Evolutionary conservation across 2,329 filamentous ascomycete species (phyloP).

Genomic region (Beauveria medogensis): DNA sequence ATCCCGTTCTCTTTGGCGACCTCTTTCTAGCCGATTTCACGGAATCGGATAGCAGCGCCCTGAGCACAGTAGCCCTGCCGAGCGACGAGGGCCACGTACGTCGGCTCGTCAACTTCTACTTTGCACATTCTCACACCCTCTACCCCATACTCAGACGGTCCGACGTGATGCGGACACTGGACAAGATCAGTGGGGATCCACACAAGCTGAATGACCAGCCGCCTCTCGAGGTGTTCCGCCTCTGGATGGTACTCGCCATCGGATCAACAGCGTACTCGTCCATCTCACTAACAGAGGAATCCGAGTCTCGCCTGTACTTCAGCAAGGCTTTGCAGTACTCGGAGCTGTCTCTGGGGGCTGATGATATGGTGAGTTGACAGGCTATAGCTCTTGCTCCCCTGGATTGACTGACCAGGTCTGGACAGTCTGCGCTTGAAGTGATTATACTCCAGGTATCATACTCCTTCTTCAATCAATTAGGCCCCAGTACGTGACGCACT

Average conservation of each 20-base stretch:
- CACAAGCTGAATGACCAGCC: slow-evolving; percentile 23
- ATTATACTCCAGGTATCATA: slow-evolving; percentile 39
- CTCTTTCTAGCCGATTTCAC: slow-evolving; percentile 21
- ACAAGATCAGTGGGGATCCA: slow-evolving; percentile 20
- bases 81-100: neutral
- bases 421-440: slow-evolving; percentile 33
- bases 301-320: slow-evolving; percentile 33
- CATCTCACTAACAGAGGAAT: slow-evolving; percentile 33
- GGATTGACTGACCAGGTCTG: no score
- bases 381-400: no score
- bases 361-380: slow-evolving; percentile 27
- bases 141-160: slow-evolving; percentile 32
- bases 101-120: slow-evolving; percentile 33
- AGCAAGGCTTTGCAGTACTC: slow-evolving; percentile 35
- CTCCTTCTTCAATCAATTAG: slow-evolving; percentile 39
- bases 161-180: slow-evolving; percentile 27
- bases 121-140: slow-evolving; percentile 37
- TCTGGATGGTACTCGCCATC: slow-evolving; percentile 43
- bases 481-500: slow-evolving; percentile 29
- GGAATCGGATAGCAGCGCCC: slow-evolving; percentile 2
- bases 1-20: slow-evolving; percentile 24
- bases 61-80: neutral
- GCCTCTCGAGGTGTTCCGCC: slow-evolving; percentile 26
- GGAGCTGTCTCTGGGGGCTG: slow-evolving; percentile 28
- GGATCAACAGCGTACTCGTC: slow-evolving; percentile 37